Percentiles rank a stretch among this genome's conserved stretches.
Conservation (phyloP, 257 asterid species). For the Thymus quinquecostatus region DNA sequence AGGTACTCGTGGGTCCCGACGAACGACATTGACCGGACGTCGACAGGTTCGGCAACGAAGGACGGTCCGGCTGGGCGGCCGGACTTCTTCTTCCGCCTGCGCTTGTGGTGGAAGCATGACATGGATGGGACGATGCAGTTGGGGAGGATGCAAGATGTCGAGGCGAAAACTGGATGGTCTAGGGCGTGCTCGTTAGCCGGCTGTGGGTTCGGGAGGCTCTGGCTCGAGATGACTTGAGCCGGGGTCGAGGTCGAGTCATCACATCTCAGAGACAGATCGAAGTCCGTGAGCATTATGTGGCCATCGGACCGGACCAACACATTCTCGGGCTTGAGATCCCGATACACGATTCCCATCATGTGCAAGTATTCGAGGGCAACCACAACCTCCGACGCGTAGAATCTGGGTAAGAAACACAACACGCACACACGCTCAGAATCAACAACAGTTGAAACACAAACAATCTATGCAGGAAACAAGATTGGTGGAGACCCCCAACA, state of each 20-base stretch:
- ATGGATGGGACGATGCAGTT: conserved; percentile 72
- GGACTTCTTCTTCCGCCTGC: conserved; percentile 62
- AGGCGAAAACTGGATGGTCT: conserved; percentile 50
- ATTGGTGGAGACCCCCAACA: not conserved
- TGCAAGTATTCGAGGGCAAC: conserved; percentile 81
- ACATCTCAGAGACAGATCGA: conserved; percentile 72
- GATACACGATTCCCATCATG: conserved; percentile 85
- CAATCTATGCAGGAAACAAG: not conserved
- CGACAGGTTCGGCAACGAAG: conserved; percentile 71
- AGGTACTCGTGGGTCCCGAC: conserved; percentile 87
- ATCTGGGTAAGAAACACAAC: conserved; percentile 38
- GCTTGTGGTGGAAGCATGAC: conserved; percentile 68
- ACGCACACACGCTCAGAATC: not conserved
- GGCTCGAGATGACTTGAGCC: conserved; percentile 58
- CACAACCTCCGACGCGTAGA: conserved; percentile 77
- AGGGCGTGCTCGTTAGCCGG: conserved; percentile 35
- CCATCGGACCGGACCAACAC: conserved; percentile 79
- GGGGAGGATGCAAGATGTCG: conserved; percentile 83
- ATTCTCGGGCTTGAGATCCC: conserved; percentile 85
- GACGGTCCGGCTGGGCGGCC: conserved; percentile 51
- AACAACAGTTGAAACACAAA: not conserved
- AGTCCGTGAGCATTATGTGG: conserved; percentile 85
- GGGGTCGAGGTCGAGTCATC: conserved; percentile 72
- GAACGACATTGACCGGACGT: conserved; percentile 72
- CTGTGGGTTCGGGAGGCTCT: conserved; percentile 35